These are phyloP conservation scores for Xylaria arbuscula DNA, from an alignment of 2,329 filamentous ascomycete genomes.

Conservation along the genomic window DNA sequence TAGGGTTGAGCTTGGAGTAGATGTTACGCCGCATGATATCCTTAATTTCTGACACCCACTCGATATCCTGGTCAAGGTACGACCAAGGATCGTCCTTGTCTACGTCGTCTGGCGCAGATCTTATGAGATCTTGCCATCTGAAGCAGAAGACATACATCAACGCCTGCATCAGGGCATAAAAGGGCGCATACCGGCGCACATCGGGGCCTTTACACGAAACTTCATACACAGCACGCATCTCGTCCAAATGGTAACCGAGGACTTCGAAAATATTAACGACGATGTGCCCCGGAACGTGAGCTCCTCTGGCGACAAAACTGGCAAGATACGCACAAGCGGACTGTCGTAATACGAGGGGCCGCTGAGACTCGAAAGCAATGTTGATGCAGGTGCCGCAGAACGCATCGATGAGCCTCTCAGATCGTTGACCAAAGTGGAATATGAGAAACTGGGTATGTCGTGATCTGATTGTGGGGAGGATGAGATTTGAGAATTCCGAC, in stretches of 20 bases:
- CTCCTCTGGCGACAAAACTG: constrained; percentile 91
- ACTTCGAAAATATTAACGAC: constrained; percentile 86
- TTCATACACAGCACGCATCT: constrained; percentile 78
- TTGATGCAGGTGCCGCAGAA: constrained; percentile 84
- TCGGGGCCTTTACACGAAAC: constrained; percentile 83
- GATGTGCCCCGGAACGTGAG: constrained; percentile 78
- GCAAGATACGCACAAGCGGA: constrained; percentile 91
- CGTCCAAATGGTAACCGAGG: constrained; percentile 80
- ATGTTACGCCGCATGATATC: constrained; percentile 81
- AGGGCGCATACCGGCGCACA: constrained; percentile 82
- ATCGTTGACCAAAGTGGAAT: constrained; percentile 92
- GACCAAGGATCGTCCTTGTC: constrained; percentile 71
- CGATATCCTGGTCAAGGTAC: constrained; percentile 76
- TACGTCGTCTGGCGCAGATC: constrained; percentile 67
- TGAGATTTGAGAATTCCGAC: constrained; percentile 85
- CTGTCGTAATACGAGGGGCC: constrained; percentile 79
- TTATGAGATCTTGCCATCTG: constrained; percentile 90
- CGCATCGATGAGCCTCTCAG: constrained; percentile 79
- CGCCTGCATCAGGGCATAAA: constrained; percentile 90
- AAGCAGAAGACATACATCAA: constrained; percentile 97
- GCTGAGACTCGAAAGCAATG: constrained; percentile 75
- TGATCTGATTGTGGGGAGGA: constrained; percentile 90
- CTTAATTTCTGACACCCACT: constrained; percentile 80
- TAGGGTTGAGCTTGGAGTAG: constrained; percentile 88
- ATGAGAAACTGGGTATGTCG: constrained; percentile 95